Conservation (phyloP, 768 basidiomycete species). For the Boletales sp. region DNA sequence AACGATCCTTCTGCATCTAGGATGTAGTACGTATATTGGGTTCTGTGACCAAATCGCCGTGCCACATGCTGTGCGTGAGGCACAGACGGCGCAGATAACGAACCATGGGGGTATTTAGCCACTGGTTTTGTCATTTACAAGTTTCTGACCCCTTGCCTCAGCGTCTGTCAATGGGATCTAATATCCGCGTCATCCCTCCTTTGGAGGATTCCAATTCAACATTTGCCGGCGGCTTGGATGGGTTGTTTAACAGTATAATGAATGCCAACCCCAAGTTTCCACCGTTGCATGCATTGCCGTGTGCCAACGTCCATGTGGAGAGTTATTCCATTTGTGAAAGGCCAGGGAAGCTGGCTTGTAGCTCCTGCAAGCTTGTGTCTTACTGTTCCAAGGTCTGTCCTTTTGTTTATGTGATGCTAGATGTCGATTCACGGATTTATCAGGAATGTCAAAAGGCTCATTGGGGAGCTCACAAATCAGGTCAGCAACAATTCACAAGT, state of each 20-base stretch:
- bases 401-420: neutral
- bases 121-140: neutral
- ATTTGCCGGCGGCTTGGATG: conserved; percentile 13
- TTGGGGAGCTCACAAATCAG: conserved; percentile 38
- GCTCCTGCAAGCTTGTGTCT: conserved; percentile 37
- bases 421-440: neutral
- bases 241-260: conserved; percentile 3
- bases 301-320: conserved; percentile 32
- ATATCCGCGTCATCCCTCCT: conserved; percentile 18
- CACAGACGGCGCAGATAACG: neutral
- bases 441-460: conserved; percentile 42
- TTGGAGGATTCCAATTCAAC: conserved; percentile 8
- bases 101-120: neutral
- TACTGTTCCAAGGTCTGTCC: conserved; percentile 39
- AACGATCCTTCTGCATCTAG: conserved; percentile 14
- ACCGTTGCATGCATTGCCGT: conserved; percentile 30
- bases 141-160: neutral
- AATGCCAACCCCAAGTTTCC: conserved; percentile 17
- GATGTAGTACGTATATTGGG: neutral
- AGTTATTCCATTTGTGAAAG: conserved; percentile 26
- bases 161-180: conserved; percentile 11
- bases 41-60: neutral
- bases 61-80: conserved; percentile 20
- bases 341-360: conserved; percentile 28
- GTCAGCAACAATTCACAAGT: conserved; percentile 14